Evolutionary conservation across 2,329 filamentous ascomycete genomes (phyloP), one percentile per base, ranked within the genome.

Genomic region (Microcyclosporella mali): DNA sequence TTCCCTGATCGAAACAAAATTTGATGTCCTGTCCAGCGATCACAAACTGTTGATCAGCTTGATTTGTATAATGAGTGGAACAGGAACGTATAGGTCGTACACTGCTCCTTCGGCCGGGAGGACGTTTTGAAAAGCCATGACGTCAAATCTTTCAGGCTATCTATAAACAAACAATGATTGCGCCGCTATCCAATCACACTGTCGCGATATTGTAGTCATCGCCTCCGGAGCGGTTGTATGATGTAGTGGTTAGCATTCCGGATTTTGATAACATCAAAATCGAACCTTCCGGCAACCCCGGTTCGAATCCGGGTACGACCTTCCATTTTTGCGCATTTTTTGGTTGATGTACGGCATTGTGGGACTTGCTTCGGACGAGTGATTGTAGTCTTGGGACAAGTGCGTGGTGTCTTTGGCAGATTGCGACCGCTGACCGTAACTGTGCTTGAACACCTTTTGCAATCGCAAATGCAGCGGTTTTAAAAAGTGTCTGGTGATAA

Each of bases 261-360:
- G 34, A 37, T 37, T 37, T 37, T 37, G 34, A 37, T 7, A 7
- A 11, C 33, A 25, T 25, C 21, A 25, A 25, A 25, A 25, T 25
- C 21, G 21, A 27, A 37, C n/a, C 34, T 37, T 37, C 34, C 34
- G 34, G 34, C 34, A 37, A 37, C 34, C 34, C 34, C 34, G 34
- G 34, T 37, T 34, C 33, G 33, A 34, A 16, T 18, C 33, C 33
- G 33, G 33, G n/a, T 16, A 17, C n/a, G 16, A 34, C 33, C n/a
- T 33, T 29, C 28, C 28, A 29, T n/a, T n/a, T 29, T n/a, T 29
- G 28, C 9, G n/a, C n/a, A 8, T 8, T 8, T 29, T 8, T n/a
- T 29, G 8, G 28, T 29, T 8, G 9, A 9, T 9, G n/a, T n/a
- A 29, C 9, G n/a, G n/a, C 28, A 29, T 9, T 29, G n/a, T 8